Evolutionary conservation across 2,329 filamentous ascomycete genomes (phyloP).

Genomic region (Colletotrichum eleusines): DNA sequence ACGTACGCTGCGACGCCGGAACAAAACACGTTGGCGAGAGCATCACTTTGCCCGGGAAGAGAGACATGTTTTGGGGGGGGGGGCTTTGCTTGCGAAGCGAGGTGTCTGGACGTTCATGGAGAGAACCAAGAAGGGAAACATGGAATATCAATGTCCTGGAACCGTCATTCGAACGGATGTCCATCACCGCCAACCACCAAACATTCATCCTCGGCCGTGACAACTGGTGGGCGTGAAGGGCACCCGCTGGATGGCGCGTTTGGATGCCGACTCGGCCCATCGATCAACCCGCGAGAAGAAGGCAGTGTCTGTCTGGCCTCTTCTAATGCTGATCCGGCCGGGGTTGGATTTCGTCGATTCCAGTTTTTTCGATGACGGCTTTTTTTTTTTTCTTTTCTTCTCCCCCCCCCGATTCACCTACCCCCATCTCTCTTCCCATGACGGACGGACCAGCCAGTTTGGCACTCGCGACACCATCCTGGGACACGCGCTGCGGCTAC

Average conservation of each 20-base stretch:
- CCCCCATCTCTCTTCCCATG: too few relatives aligned
- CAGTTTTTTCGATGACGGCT: slow-evolving; percentile 1
- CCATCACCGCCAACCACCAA: not conserved
- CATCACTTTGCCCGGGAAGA: not conserved
- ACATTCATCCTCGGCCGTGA: not conserved
- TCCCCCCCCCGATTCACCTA: too few relatives aligned
- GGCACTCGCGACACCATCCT: not conserved
- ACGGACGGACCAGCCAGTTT: too few relatives aligned
- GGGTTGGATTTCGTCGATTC: not conserved
- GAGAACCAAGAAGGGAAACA: slow-evolving; percentile 11
- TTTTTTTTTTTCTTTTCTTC: too few relatives aligned
- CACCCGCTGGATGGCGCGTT: slow-evolving; percentile 15
- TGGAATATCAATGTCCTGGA: not conserved
- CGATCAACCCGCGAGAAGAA: too few relatives aligned
- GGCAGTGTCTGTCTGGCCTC: too few relatives aligned
- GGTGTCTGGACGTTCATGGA: not conserved
- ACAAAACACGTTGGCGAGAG: slow-evolving; percentile 29
- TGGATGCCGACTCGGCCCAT: not conserved
- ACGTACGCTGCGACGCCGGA: slow-evolving; percentile 10
- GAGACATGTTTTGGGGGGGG: not conserved
- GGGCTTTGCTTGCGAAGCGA: not conserved
- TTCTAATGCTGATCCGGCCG: not conserved
- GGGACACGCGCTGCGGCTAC: slow-evolving; percentile 20
- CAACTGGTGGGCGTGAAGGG: not conserved
- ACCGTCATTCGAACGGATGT: not conserved